A percentile compares a stretch with the other conserved stretches of the same genome.
These are phyloP conservation scores for Phyllosticta ampelicida DNA, from an alignment of 2,329 filamentous ascomycete species.

Conservation along the genomic window DNA sequence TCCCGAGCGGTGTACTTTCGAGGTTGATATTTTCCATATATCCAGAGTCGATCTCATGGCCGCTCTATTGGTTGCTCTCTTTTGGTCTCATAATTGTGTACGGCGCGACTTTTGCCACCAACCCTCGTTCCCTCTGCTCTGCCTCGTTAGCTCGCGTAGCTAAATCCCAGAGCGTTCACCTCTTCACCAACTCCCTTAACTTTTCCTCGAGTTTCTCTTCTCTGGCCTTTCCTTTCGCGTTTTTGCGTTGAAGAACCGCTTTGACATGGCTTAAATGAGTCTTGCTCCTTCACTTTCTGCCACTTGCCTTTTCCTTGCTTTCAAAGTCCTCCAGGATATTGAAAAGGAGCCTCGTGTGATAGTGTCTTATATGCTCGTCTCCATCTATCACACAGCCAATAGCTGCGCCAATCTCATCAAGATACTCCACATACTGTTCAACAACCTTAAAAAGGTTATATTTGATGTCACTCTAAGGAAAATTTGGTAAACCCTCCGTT, in stretches of 20 bases:
- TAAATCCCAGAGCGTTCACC: background rate
- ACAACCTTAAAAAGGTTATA: background rate
- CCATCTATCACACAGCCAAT: background rate
- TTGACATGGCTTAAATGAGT: background rate
- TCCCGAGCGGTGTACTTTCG: too few relatives aligned
- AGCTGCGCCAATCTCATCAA: background rate
- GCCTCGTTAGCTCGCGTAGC: too few relatives aligned
- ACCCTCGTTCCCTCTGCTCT: too few relatives aligned
- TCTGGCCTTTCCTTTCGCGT: background rate
- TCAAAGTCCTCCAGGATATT: background rate
- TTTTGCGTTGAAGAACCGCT: background rate
- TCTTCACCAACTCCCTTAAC: background rate
- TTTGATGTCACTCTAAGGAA: background rate
- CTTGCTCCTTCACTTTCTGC: background rate
- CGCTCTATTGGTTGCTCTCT: too few relatives aligned
- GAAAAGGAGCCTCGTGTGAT: background rate
- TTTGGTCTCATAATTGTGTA: too few relatives aligned
- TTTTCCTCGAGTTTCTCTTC: background rate
- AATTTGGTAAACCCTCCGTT: background rate
- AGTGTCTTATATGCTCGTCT: background rate
- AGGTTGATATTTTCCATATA: too few relatives aligned
- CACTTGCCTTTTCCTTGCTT: too few relatives aligned
- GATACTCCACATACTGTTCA: background rate
- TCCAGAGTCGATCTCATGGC: too few relatives aligned
- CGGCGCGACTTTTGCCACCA: too few relatives aligned